Evolutionary conservation across 306 rosid species (phyloP), one percentile per base, ranked within the genome.

Genomic region (Quillaja saponaria): DNA sequence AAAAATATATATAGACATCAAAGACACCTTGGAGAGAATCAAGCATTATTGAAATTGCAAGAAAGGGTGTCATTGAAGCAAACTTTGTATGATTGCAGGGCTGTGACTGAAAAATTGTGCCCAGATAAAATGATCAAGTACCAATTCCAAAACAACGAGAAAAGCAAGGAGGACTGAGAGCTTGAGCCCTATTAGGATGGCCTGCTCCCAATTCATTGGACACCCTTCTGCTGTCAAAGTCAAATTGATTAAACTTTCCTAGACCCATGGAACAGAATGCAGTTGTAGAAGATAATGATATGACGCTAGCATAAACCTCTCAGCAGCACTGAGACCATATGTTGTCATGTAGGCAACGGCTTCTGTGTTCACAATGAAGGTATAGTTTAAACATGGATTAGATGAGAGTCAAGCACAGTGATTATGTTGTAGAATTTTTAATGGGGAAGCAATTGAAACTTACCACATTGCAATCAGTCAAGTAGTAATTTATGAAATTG

Each of bases 141-240:
- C 51, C 38, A 91, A 76, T 17, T 70, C 80, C 59, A 84, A 39
- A 51, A 80, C 84, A 46, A 79, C 74, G 18, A 66, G 15, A 1
- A 80, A 18, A n/a, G 85, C 77, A 10, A 91, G 88, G 16, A 88
- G 46, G 64, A 81, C 39, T 13, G 95, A 82, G 62, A 88, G 95
- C 82, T 75, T 82, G 55, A 14, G 95, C 97, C 71, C 53, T 19
- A 17, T 67, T 71, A 0, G 88, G 84, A 13, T 76, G 50, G 69
- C 83, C 85, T 51, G 88, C 96, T 49, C 97, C 97, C 68, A 91
- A 57, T 77, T 91, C 96, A 67, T 84, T 88, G 19, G 97, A 86
- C 31, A 88, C 88, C 69, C 96, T 86, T 67, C 92, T 88, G 79
- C 95, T 91, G 76, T 69, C 39, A 55, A 15, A 38, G 17, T 51